phyloP scores from a whole-genome alignment of 163 green algal species.

The Volvox carteri region DNA sequence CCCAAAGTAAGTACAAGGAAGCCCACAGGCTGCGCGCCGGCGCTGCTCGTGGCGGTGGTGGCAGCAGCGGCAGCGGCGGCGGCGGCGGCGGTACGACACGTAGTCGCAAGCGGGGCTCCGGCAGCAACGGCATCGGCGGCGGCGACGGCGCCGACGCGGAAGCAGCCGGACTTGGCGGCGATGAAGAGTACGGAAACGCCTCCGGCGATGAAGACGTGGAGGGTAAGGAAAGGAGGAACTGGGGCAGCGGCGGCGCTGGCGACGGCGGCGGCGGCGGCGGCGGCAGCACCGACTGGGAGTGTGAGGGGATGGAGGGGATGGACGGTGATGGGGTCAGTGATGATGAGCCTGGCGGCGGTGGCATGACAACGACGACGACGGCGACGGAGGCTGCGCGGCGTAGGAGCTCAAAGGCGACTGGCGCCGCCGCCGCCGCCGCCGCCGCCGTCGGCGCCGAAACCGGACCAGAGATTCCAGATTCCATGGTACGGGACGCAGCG shows the following conservation, averaged over 20 bases:
- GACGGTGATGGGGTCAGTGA: background rate
- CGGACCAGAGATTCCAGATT: too few relatives aligned
- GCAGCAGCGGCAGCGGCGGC: background rate
- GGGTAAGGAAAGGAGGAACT: background rate
- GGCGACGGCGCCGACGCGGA: background rate
- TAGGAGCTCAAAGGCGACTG: background rate
- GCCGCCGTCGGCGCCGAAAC: background rate
- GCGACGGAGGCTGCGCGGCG: background rate
- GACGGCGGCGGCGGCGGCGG: background rate
- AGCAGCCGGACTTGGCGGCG: background rate
- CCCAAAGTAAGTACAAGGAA: conserved; percentile 37
- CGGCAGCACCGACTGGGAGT: background rate
- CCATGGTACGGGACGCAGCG: background rate
- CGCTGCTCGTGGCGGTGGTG: background rate
- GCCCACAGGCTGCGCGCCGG: background rate
- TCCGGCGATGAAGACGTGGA: background rate
- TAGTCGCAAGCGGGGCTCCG: background rate
- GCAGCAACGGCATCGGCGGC: background rate
- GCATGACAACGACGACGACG: background rate
- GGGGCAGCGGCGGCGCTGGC: background rate
- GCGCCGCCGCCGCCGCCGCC: background rate
- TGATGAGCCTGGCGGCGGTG: background rate
- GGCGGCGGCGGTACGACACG: background rate
- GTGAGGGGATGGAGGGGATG: background rate
- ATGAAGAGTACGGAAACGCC: background rate